Evolutionary conservation across 352 stramenopile species (phyloP), one percentile per base, ranked within the genome.

Genomic region (Discostella stelligera): DNA sequence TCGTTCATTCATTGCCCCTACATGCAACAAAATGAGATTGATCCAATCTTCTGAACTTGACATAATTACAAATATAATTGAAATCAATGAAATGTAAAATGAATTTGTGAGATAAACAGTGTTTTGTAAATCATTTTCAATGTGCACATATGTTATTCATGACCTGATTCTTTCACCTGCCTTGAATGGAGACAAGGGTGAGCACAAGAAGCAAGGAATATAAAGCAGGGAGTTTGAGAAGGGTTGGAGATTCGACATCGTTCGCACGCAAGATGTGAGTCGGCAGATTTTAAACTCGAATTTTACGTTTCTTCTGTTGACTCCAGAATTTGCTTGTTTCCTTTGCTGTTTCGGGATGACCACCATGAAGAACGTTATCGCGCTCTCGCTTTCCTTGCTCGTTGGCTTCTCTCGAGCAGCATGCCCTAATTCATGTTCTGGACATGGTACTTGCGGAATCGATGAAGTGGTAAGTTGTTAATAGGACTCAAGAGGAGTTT

Each of bases 341-440:
- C 37, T 44, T 44, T 14, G 37, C 7, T 8, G 2, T 44, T 44
- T 44, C 11, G 7, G 37, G 37, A 44, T 44, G 7, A 44, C 2
- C 13, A 0, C 37, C 37, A 74, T 74, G 66, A 68, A 32, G 66
- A 48, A 52, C 25, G 16, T 74, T 20, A 52, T 50, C 23, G 66
- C 48, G 7, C 30, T 49, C 52, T 74, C 72, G 46, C 27, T 82
- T 39, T 48, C 74, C 0, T 65, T 66, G 71, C 82, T 65, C 94
- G 89, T 84, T 88, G 71, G 65, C 16, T 66, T 46, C 48, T 62
- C 78, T 37, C 20, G 73, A 52, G 84, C 77, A 20, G 32, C 71
- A 11, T 93, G 88, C 67, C 84, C 85, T n/a, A 92, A 92, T 67
- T 48, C 66, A 37, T 93, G 88, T 73, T 89, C 76, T 44, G 88